Evolutionary conservation across 371 early-diverging fungal genomes (phyloP).

Genomic region (Syncephalastrum sp.): DNA sequence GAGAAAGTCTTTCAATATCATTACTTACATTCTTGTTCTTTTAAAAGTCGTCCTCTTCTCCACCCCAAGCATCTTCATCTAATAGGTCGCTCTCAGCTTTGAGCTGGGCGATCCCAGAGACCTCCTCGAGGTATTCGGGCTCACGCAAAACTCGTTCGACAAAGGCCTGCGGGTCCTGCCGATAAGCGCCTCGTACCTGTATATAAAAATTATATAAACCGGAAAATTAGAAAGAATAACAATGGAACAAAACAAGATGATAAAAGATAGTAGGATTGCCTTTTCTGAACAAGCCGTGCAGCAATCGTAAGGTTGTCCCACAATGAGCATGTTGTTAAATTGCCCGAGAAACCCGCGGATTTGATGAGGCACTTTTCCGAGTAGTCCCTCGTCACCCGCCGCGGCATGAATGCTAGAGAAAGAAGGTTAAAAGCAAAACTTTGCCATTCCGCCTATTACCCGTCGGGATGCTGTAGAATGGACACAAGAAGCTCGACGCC

Average conservation of each 20-base stretch:
- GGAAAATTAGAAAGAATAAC: slow-evolving; percentile 1
- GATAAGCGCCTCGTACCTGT: slow-evolving; percentile 64
- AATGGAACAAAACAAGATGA: background rate
- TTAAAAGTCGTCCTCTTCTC: slow-evolving; percentile 44
- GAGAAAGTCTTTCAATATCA: too few relatives aligned
- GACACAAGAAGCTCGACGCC: slow-evolving; percentile 92
- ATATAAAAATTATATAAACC: background rate
- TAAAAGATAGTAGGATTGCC: slow-evolving; percentile 27
- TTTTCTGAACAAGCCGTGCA: slow-evolving; percentile 90
- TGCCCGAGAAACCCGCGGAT: slow-evolving; percentile 88
- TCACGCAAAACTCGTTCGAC: slow-evolving; percentile 70
- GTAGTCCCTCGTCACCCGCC: slow-evolving; percentile 26
- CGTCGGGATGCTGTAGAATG: slow-evolving; percentile 78
- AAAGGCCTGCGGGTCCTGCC: slow-evolving; percentile 65
- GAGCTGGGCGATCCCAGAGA: slow-evolving; percentile 80
- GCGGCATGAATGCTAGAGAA: slow-evolving; percentile 32
- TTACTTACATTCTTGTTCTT: background rate
- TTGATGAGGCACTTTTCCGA: slow-evolving; percentile 89
- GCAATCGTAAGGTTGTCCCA: slow-evolving; percentile 82
- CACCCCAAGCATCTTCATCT: slow-evolving; percentile 60
- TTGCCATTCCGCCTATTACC: slow-evolving; percentile 43
- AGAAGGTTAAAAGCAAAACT: slow-evolving; percentile 8
- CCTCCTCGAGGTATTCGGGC: slow-evolving; percentile 73
- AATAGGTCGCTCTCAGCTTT: slow-evolving; percentile 71
- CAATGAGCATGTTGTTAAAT: slow-evolving; percentile 80